Percentiles rank a stretch among this genome's conserved stretches.
phyloP scores from a whole-genome alignment of 2,329 filamentous ascomycete species.

The Polytolypa hystricis region DNA sequence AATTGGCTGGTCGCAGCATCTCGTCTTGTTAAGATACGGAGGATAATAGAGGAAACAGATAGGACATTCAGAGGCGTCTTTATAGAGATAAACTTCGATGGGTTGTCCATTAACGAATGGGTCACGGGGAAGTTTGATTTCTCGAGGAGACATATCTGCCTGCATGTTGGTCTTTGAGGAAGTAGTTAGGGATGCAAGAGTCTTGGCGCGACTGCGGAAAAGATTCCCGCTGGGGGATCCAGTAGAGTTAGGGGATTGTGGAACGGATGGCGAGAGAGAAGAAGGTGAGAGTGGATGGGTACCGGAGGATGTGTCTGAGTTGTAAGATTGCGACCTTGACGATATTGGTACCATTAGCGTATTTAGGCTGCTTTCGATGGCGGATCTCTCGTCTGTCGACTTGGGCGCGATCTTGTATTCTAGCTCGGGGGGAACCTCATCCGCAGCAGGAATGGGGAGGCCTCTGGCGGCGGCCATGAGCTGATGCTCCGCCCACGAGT shows the following conservation, averaged over 20 bases:
- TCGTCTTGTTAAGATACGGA: slow-evolving; percentile 82
- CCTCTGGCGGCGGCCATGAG: slow-evolving; percentile 83
- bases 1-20: slow-evolving; percentile 91
- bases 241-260: slow-evolving; percentile 41
- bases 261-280: slow-evolving; percentile 33
- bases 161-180: slow-evolving; percentile 63
- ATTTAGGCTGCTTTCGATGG: slow-evolving; percentile 53
- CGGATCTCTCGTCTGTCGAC: slow-evolving; percentile 35
- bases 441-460: slow-evolving; percentile 69
- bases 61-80: slow-evolving; percentile 78
- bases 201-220: slow-evolving; percentile 79
- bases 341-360: slow-evolving; percentile 70
- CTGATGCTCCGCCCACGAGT: slow-evolving; percentile 88
- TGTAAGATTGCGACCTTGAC: slow-evolving; percentile 63
- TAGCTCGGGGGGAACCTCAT: slow-evolving; percentile 66
- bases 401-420: slow-evolving; percentile 41
- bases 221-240: slow-evolving; percentile 41
- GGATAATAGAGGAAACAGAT: slow-evolving; percentile 97
- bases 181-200: slow-evolving; percentile 69
- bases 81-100: slow-evolving; percentile 87
- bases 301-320: slow-evolving; percentile 59
- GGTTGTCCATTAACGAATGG: slow-evolving; percentile 90
- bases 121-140: slow-evolving; percentile 68
- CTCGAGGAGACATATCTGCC: slow-evolving; percentile 61
- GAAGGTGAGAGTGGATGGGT: slow-evolving; percentile 53